Percentiles rank a stretch among this genome's conserved stretches.
Evolutionary conservation across 2,329 filamentous ascomycete species (phyloP).

Genomic region (Stachybotrys elegans): DNA sequence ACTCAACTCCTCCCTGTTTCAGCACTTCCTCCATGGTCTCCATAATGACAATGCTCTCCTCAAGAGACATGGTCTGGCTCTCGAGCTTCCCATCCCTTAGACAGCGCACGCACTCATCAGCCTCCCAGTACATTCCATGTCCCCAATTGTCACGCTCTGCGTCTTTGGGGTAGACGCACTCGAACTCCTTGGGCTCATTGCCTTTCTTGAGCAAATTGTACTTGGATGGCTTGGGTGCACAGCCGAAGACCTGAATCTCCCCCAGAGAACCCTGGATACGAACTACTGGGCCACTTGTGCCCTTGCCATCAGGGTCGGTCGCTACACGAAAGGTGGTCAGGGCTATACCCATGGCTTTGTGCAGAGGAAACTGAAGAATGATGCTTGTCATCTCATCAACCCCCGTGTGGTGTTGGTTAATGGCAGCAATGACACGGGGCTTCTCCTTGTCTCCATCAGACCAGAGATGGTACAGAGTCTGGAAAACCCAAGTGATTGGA

Average conservation of each 20-base stretch:
- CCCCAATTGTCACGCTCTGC: conserved; percentile 33
- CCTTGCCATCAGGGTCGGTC: conserved; percentile 54
- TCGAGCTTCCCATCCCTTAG: conserved; percentile 71
- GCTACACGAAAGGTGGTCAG: conserved; percentile 58
- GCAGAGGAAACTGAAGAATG: conserved; percentile 64
- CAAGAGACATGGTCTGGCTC: conserved; percentile 61
- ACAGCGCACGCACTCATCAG: conserved; percentile 69
- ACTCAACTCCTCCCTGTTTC: conserved; percentile 44
- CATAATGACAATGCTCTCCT: conserved; percentile 81
- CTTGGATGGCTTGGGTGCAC: conserved; percentile 60
- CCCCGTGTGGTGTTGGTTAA: conserved; percentile 67
- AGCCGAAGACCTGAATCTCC: conserved; percentile 72
- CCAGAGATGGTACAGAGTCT: conserved; percentile 76
- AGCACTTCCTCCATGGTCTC: conserved; percentile 56
- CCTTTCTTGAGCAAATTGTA: conserved; percentile 56
- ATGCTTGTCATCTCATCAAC: conserved; percentile 74
- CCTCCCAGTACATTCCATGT: conserved; percentile 84
- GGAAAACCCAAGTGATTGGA: conserved; percentile 81
- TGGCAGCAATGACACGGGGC: conserved; percentile 63
- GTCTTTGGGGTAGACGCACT: conserved; percentile 46
- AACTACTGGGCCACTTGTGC: conserved; percentile 57
- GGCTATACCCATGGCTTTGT: conserved; percentile 65
- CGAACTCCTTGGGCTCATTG: conserved; percentile 37
- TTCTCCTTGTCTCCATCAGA: conserved; percentile 58
- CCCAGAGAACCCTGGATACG: conserved; percentile 74